Evolutionary conservation across 768 basidiomycete genomes (phyloP), one percentile per base, ranked within the genome.

Genomic region (Boletus tomentosulus): DNA sequence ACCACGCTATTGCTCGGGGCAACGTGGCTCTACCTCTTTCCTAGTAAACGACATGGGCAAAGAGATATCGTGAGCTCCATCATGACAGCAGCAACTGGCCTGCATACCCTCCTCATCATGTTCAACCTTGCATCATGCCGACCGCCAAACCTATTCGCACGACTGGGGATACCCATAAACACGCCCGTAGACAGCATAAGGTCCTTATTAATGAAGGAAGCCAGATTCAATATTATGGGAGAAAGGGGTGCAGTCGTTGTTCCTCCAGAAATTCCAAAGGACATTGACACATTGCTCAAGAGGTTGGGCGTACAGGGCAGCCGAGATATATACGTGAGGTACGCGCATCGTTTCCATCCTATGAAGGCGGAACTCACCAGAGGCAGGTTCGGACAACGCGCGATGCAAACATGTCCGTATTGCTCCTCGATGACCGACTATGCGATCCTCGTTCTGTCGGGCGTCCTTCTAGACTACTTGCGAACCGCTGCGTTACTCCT

Each of bases 331-430:
- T 90, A 87, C 61, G 74, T 81, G 59, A 76, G 83, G 85, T 85
- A 46, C 15, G 77, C 66, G 4, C 39, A 22, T 22, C n/a, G 11
- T 10, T 39, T 39, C 39, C 6, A 1, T 24, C 12, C 13, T 19
- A 3, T 8, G 45, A 16, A 28, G 2, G 6, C 3, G 24, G 13
- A 8, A 41, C 59, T 62, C 57, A 57, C 7, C 4, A 34, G 8
- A 44, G 33, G 25, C 51, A 87, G 88, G 53, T 86, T 88, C 55
- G 88, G 88, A 24, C 88, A 90, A 66, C 66, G 76, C 27, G 79
- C 81, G 5, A 67, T 90, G 15, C 73, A 82, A 43, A 77, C 75
- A 8, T 90, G 88, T 68, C 75, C 75, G n/a, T 81, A 84, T 63
- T 90, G 88, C 66, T 76, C 74, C 22, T 79, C 83, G 13, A 74